Evolutionary conservation across 2,329 filamentous ascomycete genomes (phyloP).

Genomic region (Didymella glomerata): DNA sequence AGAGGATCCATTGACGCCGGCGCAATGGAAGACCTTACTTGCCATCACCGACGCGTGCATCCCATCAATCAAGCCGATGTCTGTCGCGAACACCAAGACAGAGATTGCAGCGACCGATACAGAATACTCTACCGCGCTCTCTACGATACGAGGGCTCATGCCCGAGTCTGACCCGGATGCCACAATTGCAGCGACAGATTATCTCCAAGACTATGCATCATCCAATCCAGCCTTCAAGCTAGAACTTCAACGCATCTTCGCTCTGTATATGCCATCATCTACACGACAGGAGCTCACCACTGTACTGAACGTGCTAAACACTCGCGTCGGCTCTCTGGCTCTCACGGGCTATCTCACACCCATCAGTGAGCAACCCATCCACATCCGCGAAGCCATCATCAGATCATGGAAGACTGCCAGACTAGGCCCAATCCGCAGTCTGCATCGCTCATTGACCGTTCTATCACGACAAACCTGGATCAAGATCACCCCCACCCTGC

Average conservation of each 20-base stretch:
- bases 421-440: constrained; percentile 62
- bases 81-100: constrained; percentile 45
- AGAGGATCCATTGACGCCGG: constrained; percentile 59
- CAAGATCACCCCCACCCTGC: constrained; percentile 64
- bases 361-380: constrained; percentile 67
- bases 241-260: constrained; percentile 59
- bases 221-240: constrained; percentile 63
- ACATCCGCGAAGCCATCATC: constrained; percentile 69
- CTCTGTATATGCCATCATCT: constrained; percentile 58
- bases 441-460: constrained; percentile 65
- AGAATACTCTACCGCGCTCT: constrained; percentile 60
- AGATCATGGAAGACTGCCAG: constrained; percentile 68
- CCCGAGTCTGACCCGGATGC: constrained; percentile 41
- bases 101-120: constrained; percentile 60
- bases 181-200: constrained; percentile 59
- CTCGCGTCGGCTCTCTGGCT: constrained; percentile 68
- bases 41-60: constrained; percentile 67
- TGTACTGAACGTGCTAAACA: constrained; percentile 64
- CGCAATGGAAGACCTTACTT: constrained; percentile 67
- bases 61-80: constrained; percentile 63
- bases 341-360: constrained; percentile 73
- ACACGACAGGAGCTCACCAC: constrained; percentile 59
- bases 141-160: constrained; percentile 39
- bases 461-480: constrained; percentile 65
- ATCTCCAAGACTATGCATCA: constrained; percentile 62